These are phyloP conservation scores for Nissolia schottii DNA, from an alignment of 306 rosid genomes.

Conservation along the genomic window DNA sequence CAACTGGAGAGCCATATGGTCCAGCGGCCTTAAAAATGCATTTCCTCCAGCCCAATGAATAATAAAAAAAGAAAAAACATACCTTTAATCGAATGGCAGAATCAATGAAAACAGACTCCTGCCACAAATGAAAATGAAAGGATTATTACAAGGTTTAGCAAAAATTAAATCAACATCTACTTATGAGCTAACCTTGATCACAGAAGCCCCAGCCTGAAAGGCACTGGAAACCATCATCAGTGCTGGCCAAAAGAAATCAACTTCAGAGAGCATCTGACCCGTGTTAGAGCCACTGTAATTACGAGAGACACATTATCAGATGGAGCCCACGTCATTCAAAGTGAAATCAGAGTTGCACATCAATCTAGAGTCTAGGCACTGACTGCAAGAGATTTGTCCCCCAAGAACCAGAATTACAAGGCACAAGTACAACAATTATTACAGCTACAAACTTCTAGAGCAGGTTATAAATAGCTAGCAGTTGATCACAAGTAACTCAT, in stretches of 20 bases:
- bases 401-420: background rate
- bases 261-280: conserved; percentile 76
- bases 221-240: conserved; percentile 79
- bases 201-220: conserved; percentile 90
- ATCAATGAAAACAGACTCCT: conserved; percentile 75
- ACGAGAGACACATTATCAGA: conserved; percentile 28
- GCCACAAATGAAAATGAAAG: conserved; percentile 24
- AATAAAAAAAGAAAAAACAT: conserved; percentile 7
- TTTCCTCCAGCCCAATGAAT: background rate
- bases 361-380: conserved; percentile 1
- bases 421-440: background rate
- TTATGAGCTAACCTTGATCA: conserved; percentile 60
- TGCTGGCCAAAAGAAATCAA: conserved; percentile 70
- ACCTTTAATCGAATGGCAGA: conserved; percentile 60
- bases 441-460: background rate
- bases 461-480: background rate
- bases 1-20: conserved; percentile 22
- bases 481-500: background rate
- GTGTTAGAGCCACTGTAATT: conserved; percentile 75
- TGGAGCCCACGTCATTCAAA: conserved; percentile 9
- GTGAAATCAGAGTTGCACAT: conserved; percentile 11
- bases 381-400: background rate
- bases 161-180: conserved; percentile 13
- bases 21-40: background rate
- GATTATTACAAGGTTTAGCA: conserved; percentile 24